Evolutionary conservation across 306 rosid species (phyloP).

Genomic region (Acacia confusa): DNA sequence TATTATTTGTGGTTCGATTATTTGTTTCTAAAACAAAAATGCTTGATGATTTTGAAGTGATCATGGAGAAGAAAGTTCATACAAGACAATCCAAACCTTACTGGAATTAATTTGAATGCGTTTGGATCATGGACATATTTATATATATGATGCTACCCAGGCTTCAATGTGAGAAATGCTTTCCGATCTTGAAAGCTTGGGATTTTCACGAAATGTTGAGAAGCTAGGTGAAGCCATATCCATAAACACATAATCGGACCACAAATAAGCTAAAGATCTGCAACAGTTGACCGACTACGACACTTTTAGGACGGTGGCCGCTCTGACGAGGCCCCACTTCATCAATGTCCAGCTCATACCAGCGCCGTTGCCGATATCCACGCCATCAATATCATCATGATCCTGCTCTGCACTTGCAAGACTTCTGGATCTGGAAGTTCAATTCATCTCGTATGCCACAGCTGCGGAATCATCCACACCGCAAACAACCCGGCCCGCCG

Average conservation of each 20-base stretch:
- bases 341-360: conserved; percentile 72
- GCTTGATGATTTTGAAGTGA: conserved; percentile 31
- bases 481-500: conserved; percentile 73
- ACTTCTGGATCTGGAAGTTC: conserved; percentile 76
- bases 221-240: conserved; percentile 34
- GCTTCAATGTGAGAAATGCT: neutral
- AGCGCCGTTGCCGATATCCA: conserved; percentile 56
- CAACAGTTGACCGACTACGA: conserved; percentile 76
- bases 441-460: conserved; percentile 76
- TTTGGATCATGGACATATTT: conserved; percentile 61
- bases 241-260: neutral
- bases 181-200: conserved; percentile 44
- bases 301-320: conserved; percentile 57
- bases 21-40: conserved; percentile 26
- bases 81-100: conserved; percentile 31
- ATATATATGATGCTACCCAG: conserved; percentile 54
- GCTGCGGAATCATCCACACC: conserved; percentile 81
- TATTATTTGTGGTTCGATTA: no score
- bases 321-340: conserved; percentile 74
- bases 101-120: conserved; percentile 26
- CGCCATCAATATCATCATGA: conserved; percentile 88
- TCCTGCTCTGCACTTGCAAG: conserved; percentile 78
- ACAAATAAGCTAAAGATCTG: no score
- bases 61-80: conserved; percentile 50
- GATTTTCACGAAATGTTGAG: conserved; percentile 41